Percentiles rank a stretch among this genome's conserved stretches.
Evolutionary conservation across 768 basidiomycete species (phyloP).

Genomic region (Serendipita sp.): DNA sequence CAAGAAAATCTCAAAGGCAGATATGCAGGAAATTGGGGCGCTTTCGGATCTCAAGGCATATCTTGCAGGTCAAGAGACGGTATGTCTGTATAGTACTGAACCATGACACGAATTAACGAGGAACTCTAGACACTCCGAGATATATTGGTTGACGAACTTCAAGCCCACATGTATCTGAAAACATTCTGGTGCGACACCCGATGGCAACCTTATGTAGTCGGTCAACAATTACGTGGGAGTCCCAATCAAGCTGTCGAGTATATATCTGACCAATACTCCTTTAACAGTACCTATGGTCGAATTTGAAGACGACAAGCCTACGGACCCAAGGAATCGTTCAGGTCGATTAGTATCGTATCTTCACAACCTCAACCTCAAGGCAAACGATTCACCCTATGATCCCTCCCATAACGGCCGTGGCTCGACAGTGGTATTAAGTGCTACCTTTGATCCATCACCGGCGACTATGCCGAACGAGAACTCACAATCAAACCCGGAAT

Average conservation of each 20-base stretch:
- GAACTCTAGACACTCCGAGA: constrained; percentile 63
- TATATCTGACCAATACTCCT: background rate
- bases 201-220: constrained; percentile 71
- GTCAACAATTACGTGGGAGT: constrained; percentile 58
- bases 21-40: constrained; percentile 94
- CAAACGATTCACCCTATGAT: constrained; percentile 67
- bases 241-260: background rate
- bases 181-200: constrained; percentile 91
- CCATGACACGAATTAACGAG: background rate
- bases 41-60: constrained; percentile 77
- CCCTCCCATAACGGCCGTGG: constrained; percentile 27
- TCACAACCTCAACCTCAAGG: constrained; percentile 45
- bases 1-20: constrained; percentile 79
- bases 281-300: constrained; percentile 48
- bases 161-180: constrained; percentile 93
- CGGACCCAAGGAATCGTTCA: constrained; percentile 23
- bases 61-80: constrained; percentile 72
- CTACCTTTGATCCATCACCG: constrained; percentile 13
- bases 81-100: constrained; percentile 25
- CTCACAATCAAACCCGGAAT: constrained; percentile 55
- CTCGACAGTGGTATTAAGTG: background rate
- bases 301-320: constrained; percentile 36
- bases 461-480: constrained; percentile 17
- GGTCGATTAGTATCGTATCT: constrained; percentile 48
- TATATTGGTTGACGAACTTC: constrained; percentile 87